These are phyloP conservation scores for Sugiyamaella paludigena DNA, from an alignment of 1,139 yeast genomes.

Conservation along the genomic window DNA sequence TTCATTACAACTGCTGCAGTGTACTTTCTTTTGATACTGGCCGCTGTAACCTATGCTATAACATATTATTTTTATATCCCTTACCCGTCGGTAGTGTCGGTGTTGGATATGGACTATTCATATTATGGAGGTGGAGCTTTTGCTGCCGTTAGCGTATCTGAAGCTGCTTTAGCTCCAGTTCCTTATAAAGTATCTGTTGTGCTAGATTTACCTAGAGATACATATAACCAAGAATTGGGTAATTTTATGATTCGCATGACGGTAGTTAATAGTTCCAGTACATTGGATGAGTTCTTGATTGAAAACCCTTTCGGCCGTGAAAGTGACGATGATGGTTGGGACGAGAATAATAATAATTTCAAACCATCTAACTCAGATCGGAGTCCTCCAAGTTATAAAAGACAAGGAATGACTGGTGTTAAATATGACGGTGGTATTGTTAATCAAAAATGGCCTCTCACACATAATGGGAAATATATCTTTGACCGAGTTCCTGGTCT, in stretches of 20 bases:
- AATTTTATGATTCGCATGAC: conserved; percentile 35
- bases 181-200: conserved; percentile 32
- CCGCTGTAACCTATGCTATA: conserved; percentile 25
- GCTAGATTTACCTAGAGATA: conserved; percentile 34
- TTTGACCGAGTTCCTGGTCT: conserved; percentile 16
- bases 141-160: conserved; percentile 19
- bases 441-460: conserved; percentile 13
- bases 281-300: conserved; percentile 16
- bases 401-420: no score
- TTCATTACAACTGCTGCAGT: conserved; percentile 18
- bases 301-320: conserved; percentile 9
- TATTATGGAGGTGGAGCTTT: conserved; percentile 15
- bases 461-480: conserved; percentile 11
- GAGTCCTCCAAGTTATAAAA: no score
- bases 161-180: conserved; percentile 16
- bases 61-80: conserved; percentile 30
- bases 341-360: background rate
- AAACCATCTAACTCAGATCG: no score
- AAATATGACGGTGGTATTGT: no score
- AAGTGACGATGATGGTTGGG: background rate
- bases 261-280: conserved; percentile 14
- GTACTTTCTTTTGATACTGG: conserved; percentile 20
- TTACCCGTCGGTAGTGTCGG: conserved; percentile 19
- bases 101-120: conserved; percentile 27
- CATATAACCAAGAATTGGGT: conserved; percentile 33